Evolutionary conservation across 2,329 filamentous ascomycete genomes (phyloP), one percentile per base, ranked within the genome.

Genomic region (Pseudofabraea citricarpa): DNA sequence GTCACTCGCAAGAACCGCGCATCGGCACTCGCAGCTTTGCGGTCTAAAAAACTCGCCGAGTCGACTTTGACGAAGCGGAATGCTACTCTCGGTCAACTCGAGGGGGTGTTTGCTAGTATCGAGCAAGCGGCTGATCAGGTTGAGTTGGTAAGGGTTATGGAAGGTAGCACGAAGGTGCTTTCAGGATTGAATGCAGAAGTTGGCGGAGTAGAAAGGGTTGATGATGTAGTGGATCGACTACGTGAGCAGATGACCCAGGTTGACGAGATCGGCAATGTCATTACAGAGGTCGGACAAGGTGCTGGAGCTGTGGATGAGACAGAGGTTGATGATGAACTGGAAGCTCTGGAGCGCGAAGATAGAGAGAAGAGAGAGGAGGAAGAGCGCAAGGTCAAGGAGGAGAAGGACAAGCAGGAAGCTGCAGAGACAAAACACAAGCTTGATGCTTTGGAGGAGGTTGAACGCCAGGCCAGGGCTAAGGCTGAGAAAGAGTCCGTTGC

Each of bases 261-360:
- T 19, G 90, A 96, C 59, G 91, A 97, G 67, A 78, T 97, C 18
- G 80, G 81, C 21, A 79, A 75, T 43, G 83, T 91, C 31, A 75
- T 97, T 49, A 81, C 82, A 41, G 88, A 93, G 53, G 64, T 66
- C 6, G 58, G 60, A 4, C 54, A 59, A 35, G 72, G 68, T 10
- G 69, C 66, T 50, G 72, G 68, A 10, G 69, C 66, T 50, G 71
- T 95, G 23, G 88, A 95, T 61, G 90, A 95, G 58, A 74, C 60
- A 16, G 90, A 94, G 62, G 79, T 97, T 43, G 90, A 96, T 54
- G 86, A 91, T 47, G 91, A 96, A 68, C 74, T 97, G 36, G 85
- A 86, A 53, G 82, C 74, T 3, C 69, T 98, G 68, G 82, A 77
- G 58, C 62, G 56, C 42, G 66, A 72, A 44, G 70, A 67, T 37